These are phyloP conservation scores for Eremochloa ophiuroides DNA, from an alignment of 176 grass and related monocot genomes.

Conservation along the genomic window DNA sequence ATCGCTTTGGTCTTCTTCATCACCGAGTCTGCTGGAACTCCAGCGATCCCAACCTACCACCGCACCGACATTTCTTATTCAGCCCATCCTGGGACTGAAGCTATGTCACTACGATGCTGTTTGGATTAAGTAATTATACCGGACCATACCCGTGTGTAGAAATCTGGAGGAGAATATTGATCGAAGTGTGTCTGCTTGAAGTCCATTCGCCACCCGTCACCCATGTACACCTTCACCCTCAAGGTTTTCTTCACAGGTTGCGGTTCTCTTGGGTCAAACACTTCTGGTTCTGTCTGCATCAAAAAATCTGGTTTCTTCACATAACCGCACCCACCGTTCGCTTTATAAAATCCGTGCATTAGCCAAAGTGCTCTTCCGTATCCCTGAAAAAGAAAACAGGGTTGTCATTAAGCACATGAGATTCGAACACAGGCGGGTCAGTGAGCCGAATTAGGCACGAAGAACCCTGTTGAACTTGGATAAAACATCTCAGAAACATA, in stretches of 20 bases:
- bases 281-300: conserved; percentile 52
- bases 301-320: conserved; percentile 98
- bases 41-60: conserved; percentile 71
- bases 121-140: background rate
- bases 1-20: conserved; percentile 81
- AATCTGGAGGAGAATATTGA: conserved; percentile 88
- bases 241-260: conserved; percentile 61
- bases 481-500: conserved; percentile 4
- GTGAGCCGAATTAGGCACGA: background rate
- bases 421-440: background rate
- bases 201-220: conserved; percentile 84
- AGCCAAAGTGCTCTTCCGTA: conserved; percentile 94
- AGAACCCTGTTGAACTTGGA: background rate
- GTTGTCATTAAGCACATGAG: background rate
- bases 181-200: conserved; percentile 88
- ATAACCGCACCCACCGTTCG: conserved; percentile 86
- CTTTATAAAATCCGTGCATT: conserved; percentile 96
- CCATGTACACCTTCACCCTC: conserved; percentile 95
- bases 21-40: conserved; percentile 56
- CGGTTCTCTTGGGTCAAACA: conserved; percentile 58
- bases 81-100: background rate
- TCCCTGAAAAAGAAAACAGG: conserved; percentile 47
- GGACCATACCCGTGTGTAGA: conserved; percentile 74
- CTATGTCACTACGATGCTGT: background rate
- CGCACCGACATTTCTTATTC: background rate